A percentile compares a stretch with the other conserved stretches of the same genome.
Conservation (phyloP, 2,329 filamentous ascomycete species). For the Diatrype stigma region DNA sequence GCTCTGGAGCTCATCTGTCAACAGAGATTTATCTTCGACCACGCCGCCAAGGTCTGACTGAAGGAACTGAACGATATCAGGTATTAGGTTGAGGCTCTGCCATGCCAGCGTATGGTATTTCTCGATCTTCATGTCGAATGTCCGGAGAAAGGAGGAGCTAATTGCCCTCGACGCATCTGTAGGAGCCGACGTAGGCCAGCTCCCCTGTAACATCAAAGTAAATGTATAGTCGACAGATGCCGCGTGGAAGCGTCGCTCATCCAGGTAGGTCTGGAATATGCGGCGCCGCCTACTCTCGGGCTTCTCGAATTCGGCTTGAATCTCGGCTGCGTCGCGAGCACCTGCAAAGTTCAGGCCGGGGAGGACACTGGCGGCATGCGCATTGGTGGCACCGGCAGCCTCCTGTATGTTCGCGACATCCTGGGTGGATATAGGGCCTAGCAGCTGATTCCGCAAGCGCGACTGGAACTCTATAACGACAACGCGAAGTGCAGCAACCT, state of each 20-base stretch:
- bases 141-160: constrained; percentile 26
- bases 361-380: constrained; percentile 53
- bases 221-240: constrained; percentile 57
- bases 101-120: constrained; percentile 42
- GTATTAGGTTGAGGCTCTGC: constrained; percentile 44
- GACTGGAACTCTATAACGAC: constrained; percentile 81
- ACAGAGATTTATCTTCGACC: constrained; percentile 42
- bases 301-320: constrained; percentile 58
- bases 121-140: constrained; percentile 28
- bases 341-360: constrained; percentile 45
- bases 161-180: constrained; percentile 24
- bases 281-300: constrained; percentile 59
- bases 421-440: constrained; percentile 69
- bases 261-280: constrained; percentile 67
- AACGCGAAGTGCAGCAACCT: constrained; percentile 76
- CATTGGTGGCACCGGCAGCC: constrained; percentile 62
- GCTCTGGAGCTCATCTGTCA: constrained; percentile 20
- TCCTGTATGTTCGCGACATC: constrained; percentile 73
- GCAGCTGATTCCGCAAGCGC: constrained; percentile 68
- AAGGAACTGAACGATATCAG: constrained; percentile 45
- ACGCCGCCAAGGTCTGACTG: constrained; percentile 44
- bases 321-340: constrained; percentile 49
- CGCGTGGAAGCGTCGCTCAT: constrained; percentile 65
- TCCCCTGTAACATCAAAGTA: constrained; percentile 43
- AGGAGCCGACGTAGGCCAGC: constrained; percentile 17